Evolutionary conservation across 2,329 filamentous ascomycete genomes (phyloP).

Genomic region (Cladosporium colombiae): DNA sequence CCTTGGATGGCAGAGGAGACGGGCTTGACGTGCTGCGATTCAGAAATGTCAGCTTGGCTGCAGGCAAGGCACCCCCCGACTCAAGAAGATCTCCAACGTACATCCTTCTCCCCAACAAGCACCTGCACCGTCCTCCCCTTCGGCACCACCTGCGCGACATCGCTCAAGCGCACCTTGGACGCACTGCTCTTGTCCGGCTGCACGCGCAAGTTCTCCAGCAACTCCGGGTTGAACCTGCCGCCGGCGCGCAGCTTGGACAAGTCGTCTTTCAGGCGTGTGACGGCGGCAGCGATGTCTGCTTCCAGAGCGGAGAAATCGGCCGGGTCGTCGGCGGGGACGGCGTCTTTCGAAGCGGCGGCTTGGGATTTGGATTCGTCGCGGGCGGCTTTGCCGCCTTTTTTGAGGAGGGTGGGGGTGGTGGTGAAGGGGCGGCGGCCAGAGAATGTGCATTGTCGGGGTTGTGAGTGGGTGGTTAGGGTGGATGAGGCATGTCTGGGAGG

Average conservation of each 20-base stretch:
- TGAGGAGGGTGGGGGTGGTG: slow-evolving; percentile 44
- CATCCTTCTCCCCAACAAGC: slow-evolving; percentile 63
- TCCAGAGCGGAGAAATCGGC: slow-evolving; percentile 63
- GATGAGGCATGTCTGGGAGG: neutral
- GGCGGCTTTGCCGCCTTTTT: slow-evolving; percentile 58
- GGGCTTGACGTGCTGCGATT: slow-evolving; percentile 52
- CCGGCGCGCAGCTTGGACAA: slow-evolving; percentile 63
- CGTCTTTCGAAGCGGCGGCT: slow-evolving; percentile 10
- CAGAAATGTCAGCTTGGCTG: neutral
- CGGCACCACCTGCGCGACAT: slow-evolving; percentile 67
- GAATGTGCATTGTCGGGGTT: neutral
- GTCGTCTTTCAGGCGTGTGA: slow-evolving; percentile 61
- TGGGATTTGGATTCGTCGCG: slow-evolving; percentile 33
- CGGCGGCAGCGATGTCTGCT: slow-evolving; percentile 54
- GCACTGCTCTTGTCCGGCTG: slow-evolving; percentile 56
- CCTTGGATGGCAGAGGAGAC: slow-evolving; percentile 55
- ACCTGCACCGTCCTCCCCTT: slow-evolving; percentile 63
- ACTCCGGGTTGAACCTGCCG: slow-evolving; percentile 62
- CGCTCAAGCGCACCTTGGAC: slow-evolving; percentile 52
- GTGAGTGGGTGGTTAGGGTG: neutral
- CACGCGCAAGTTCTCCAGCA: slow-evolving; percentile 63
- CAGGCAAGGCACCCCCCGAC: no score
- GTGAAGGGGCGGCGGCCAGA: slow-evolving; percentile 42
- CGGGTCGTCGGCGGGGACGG: slow-evolving; percentile 50
- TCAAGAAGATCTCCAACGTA: neutral